Evolutionary conservation across 2,329 filamentous ascomycete genomes (phyloP), one percentile per base, ranked within the genome.

Genomic region (Penicillium hordei): DNA sequence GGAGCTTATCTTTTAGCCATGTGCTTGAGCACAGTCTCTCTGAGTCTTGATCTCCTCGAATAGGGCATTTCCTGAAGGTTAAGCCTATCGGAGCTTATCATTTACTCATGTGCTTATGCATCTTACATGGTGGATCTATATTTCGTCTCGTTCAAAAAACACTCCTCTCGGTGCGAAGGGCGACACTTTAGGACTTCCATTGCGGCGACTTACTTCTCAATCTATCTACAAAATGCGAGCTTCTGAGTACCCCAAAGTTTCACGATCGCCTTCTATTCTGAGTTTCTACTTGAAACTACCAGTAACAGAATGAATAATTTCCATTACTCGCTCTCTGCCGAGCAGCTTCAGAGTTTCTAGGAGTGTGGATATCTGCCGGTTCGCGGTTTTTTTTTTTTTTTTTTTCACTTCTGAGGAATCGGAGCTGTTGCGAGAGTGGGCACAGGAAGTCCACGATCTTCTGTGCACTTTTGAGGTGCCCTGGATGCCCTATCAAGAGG

Each of bases 281-380:
- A 13, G 27, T 31, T 44, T 48, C 23, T 42, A 23, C 25, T 19
- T 17, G n/a, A 52, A 21, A 55, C 17, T n/a, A 50, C 10, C 33
- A 2, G 13, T 19, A 17, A 12, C 8, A 50, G 1, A 39, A 67
- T 68, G 65, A 57, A 69, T 13, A 67, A 67, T 45, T 63, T 23
- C 23, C 40, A 66, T 46, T 27, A 27, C 27, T 9, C 27, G 27
- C 27, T 27, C 27, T 27, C 27, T 27, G 27, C 8, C 9, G 27
- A 27, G 27, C 27, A 27, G 8, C 27, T 27, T 9, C 27, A 27
- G 27, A 27, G 27, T 27, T 27, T 27, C 27, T 8, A 27, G 27
- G 27, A 27, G 27, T 27, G 27, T 27, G 7, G 27, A 27, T 27
- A 27, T 8, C 27, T 27, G 27, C 27, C 9, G 27, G 27, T 27